Base-by-base conservation (phyloP, 2,329 filamentous ascomycete species). In the Trichoderma sp. region DNA sequence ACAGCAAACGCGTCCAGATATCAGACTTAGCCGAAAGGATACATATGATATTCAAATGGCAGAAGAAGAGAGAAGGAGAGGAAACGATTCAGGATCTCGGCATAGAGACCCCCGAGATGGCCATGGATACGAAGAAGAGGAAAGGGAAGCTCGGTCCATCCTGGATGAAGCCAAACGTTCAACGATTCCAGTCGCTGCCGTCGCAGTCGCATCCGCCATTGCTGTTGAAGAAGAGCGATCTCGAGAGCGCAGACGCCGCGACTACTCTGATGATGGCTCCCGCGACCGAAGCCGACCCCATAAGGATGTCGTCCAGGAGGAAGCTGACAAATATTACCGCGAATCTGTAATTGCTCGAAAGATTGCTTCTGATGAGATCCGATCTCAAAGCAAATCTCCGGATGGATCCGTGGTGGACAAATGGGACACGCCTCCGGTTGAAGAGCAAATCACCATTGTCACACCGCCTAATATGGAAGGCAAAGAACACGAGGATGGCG, bases 261-360 rank as follows among this genome's bases (percentile, higher is more conserved):
- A 79, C 57, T 73, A 80, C 68, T 71, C 79, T 27, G 73, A 80
- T 27, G 75, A 78, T 55, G 75, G 74, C 47, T 81, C 80, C n/a
- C 75, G 73, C n/a, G 77, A 78, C 53, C 74, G 76, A 49, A 72
- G 73, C n/a, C 72, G 69, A 69, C 73, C 74, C 68, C 72, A 72
- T 49, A 79, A 76, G 63, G 85, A 88, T 70, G 72, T 76, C 14
- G 81, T 89, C 24, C 86, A 86, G 75, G 86, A 87, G 72, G 83
- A 87, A 71, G 88, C 87, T 35, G 82, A 90, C 74, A 80, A 82
- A 68, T 83, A 84, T 70, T 90, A 89, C 72, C 86, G 87, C 68
- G 84, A 88, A 75, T 81, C 82, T 47, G 81, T 81, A 29, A 81
- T 86, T 68, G 86, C 86, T 8, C 84, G 85, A 14, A 86, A 84